Evolutionary conservation across 495 filamentous ascomycete genomes (phyloP), one percentile per base, ranked within the genome.

Genomic region (Aspergillus panamensis): DNA sequence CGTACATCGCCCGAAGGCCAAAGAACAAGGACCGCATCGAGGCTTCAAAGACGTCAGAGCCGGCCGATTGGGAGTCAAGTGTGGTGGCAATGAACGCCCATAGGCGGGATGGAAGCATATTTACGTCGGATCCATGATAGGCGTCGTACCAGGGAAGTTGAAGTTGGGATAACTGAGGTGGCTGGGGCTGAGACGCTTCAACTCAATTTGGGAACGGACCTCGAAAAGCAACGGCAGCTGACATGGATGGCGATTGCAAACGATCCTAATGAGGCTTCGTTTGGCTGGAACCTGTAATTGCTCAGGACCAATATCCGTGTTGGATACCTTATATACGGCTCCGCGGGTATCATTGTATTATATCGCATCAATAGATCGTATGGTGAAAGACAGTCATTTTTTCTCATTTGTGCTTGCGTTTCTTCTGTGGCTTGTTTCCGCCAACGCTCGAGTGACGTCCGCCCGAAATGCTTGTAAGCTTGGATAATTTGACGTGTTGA

Each of bases 401-500:
- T 31, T 10, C 19, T 29, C 17, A 68, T 60, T 64, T 63, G 31
- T 65, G 57, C 65, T 75, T 74, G 51, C 73, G 71, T 61, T 75
- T 77, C 61, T 75, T 75, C 59, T 74, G 69, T n/a, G 69, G 67
- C 47, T 71, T 68, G 19, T 62, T 53, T 21, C 62, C 62, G n/a
- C 50, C 57, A 39, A 30, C 13, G 1, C n/a, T 1, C 6, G 25
- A 40, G 48, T 65, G 61, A 60, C 68, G 48, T 9, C 59, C 62
- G 5, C 72, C 72, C 21, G 74, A 77, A 39, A 77, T 76, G 49
- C 67, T 69, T 8, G 65, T 73, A n/a, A 77, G 42, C 2, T 67
- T 19, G 1, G 55, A 60, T 10, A 74, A 32, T n/a, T 59, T 68
- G 33, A 62, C 50, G 13, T 48, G 49, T 16, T 48, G 31, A 40